Evolutionary conservation across 345 rosid genomes (phyloP).

Genomic region (Eucalyptus curtisii): DNA sequence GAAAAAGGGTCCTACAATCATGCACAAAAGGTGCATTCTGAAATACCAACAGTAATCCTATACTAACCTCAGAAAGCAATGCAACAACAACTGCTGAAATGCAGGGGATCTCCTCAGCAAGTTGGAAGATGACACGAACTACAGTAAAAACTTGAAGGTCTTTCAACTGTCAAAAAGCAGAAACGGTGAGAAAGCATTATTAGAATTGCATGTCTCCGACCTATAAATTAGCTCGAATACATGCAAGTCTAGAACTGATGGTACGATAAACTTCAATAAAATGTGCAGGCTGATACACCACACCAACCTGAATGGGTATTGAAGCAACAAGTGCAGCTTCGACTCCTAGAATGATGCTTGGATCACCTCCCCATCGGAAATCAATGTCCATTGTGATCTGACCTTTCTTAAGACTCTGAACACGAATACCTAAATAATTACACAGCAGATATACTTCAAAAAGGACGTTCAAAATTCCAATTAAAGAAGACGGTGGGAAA

Average conservation of each 20-base stretch:
- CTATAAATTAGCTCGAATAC: neutral
- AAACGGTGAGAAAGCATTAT: neutral
- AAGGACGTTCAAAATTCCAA: neutral
- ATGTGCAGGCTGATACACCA: neutral
- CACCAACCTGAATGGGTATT: constrained; percentile 88
- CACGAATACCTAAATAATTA: constrained; percentile 72
- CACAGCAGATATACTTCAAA: neutral
- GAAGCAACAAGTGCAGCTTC: constrained; percentile 96
- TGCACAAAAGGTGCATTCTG: neutral
- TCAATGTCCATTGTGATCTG: constrained; percentile 95
- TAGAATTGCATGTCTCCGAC: neutral
- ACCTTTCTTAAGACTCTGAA: constrained; percentile 95
- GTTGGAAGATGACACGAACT: constrained; percentile 93
- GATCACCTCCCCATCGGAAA: constrained; percentile 99
- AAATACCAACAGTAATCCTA: neutral
- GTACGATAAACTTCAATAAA: neutral
- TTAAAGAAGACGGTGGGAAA: neutral
- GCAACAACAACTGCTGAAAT: constrained; percentile 98
- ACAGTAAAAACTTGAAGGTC: constrained; percentile 96
- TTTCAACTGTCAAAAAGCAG: constrained; percentile 49
- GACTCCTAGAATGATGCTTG: constrained; percentile 85
- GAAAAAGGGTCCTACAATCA: neutral
- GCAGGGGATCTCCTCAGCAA: constrained; percentile 95
- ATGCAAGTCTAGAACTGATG: neutral
- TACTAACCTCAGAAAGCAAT: constrained; percentile 76